Base-by-base conservation (phyloP, 768 basidiomycete species). In the Mycena filopes region DNA sequence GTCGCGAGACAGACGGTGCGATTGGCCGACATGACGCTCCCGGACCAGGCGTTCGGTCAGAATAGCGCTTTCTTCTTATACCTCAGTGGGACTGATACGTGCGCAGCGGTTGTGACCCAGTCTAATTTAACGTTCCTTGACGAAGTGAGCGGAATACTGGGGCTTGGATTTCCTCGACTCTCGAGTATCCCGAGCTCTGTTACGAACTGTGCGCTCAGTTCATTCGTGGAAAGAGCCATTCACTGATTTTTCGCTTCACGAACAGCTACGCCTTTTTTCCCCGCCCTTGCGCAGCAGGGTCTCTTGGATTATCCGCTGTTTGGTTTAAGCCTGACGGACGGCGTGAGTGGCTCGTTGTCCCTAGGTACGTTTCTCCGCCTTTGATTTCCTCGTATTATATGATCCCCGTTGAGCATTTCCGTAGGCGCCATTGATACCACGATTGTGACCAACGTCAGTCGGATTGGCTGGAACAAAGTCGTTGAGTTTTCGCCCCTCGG, bases 361-460 rank as follows among this genome's bases (percentile, higher is more conserved):
- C 68, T 94, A 18, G 92, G 92, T 90, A 69, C 26, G 47, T 31
- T 55, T 31, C 26, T 10, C 36, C 36, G 46, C 47, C n/a, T 70
- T 45, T 46, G 23, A 23, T 16, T 43, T 51, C 38, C 3, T n/a
- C 10, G 29, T 2, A 1, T 45, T 23, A 8, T 28, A 16, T 28
- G 36, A 36, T 9, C 20, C n/a, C 63, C 23, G 28, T 21, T 61
- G 40, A 33, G 51, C 41, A 28, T 43, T 36, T 56, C 65, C 58
- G 2, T 55, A 92, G 92, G 92, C n/a, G 93, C 92, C 16, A 81
- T 94, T 43, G 93, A 94, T 74, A 81, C 83, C 1, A 86, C 89
- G 7, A 79, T 94, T 18, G 89, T 94, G 18, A 80, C 75, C 28
- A 86, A 92, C 72, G 73, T 80, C 3, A 87, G 82, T 60, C 70